A percentile compares a stretch with the other conserved stretches of the same genome.
These are phyloP conservation scores for Mycosarcoma maydis DNA, from an alignment of 1,284 basidiomycete genomes.

Conservation along the genomic window DNA sequence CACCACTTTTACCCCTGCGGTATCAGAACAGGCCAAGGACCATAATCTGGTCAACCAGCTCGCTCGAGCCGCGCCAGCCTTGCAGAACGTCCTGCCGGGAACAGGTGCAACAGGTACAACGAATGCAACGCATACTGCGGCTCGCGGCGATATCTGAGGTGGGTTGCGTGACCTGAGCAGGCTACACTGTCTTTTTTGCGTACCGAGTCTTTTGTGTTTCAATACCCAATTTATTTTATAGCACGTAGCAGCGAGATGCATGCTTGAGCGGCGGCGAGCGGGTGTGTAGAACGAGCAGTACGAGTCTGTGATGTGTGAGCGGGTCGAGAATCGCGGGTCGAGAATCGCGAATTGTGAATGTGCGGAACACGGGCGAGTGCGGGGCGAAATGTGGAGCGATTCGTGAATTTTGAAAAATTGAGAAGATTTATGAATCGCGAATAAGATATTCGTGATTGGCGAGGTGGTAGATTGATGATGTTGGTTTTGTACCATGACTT, in stretches of 20 bases:
- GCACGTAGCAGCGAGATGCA: too few species aligned
- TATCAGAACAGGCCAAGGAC: neutral
- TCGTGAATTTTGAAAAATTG: slow-evolving; percentile 4
- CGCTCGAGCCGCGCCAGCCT: slow-evolving; percentile 26
- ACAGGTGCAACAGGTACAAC: slow-evolving; percentile 23
- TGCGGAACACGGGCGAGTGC: slow-evolving; percentile 7
- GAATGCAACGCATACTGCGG: too few species aligned
- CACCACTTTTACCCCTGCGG: neutral
- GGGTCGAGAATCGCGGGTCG: neutral
- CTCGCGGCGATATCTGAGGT: too few species aligned
- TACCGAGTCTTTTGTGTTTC: slow-evolving; percentile 2
- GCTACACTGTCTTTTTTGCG: neutral
- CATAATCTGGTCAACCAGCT: slow-evolving; percentile 4
- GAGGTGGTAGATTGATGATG: too few species aligned
- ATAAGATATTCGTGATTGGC: too few species aligned
- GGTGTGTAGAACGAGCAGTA: neutral
- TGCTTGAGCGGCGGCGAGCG: neutral
- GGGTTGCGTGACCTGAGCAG: too few species aligned
- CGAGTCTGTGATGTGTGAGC: too few species aligned
- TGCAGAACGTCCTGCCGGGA: slow-evolving; percentile 33
- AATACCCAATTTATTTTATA: slow-evolving; percentile 19
- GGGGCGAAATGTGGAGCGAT: slow-evolving; percentile 8
- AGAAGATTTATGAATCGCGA: slow-evolving; percentile 11
- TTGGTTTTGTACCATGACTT: too few species aligned
- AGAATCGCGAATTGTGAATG: neutral